Evolutionary conservation across 2,329 filamentous ascomycete species (phyloP).

Genomic region (Furcasterigmium furcatum): DNA sequence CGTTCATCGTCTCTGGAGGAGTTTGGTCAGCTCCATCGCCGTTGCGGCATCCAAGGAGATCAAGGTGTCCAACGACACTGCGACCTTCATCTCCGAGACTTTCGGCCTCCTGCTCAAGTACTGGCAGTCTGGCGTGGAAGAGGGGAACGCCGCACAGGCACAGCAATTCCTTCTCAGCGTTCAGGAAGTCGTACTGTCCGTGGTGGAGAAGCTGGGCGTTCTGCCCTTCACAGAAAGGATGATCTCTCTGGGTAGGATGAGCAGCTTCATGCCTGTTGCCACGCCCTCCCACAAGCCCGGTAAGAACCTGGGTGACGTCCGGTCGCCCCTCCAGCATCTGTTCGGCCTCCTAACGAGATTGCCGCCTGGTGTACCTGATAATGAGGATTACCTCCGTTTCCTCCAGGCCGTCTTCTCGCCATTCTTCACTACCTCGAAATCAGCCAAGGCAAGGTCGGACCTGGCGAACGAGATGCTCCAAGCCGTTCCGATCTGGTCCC

Average conservation of each 20-base stretch:
- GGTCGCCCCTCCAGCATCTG: conserved; percentile 63
- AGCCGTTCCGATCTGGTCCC: conserved; percentile 26
- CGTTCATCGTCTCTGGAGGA: conserved; percentile 53
- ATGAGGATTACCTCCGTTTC: conserved; percentile 40
- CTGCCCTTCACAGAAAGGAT: conserved; percentile 63
- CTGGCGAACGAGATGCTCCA: conserved; percentile 50
- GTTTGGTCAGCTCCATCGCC: conserved; percentile 60
- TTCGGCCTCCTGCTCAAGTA: conserved; percentile 66
- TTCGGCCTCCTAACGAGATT: conserved; percentile 56
- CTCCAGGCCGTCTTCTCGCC: conserved; percentile 52
- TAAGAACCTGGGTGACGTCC: conserved; percentile 46
- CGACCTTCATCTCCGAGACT: conserved; percentile 71
- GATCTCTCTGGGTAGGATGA: conserved; percentile 45
- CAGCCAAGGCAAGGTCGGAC: conserved; percentile 37
- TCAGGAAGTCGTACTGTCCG: conserved; percentile 44
- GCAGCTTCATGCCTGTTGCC: conserved; percentile 58
- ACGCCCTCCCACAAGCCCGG: conserved; percentile 63
- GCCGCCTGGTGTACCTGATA: conserved; percentile 43
- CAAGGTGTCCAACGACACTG: conserved; percentile 80
- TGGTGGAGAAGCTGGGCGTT: conserved; percentile 50
- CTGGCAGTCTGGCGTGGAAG: conserved; percentile 61
- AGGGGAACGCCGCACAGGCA: conserved; percentile 41
- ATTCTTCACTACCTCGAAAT: conserved; percentile 50
- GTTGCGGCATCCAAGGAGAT: conserved; percentile 80
- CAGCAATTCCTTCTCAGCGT: conserved; percentile 53